These are phyloP conservation scores for Paralagenidium karlingii DNA, from an alignment of 352 stramenopile genomes.

Conservation along the genomic window DNA sequence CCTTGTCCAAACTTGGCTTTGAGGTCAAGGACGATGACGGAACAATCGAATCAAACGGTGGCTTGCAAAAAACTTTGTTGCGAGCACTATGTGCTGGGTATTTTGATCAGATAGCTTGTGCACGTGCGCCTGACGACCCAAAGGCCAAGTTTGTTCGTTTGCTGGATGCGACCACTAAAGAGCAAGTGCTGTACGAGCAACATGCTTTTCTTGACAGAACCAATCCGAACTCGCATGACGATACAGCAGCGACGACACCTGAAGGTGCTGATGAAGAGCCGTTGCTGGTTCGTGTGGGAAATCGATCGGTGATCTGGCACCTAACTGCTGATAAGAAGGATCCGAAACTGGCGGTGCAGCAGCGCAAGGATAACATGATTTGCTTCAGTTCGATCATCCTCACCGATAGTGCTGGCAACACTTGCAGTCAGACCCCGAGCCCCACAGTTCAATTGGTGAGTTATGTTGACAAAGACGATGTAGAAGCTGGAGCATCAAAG, in stretches of 20 bases:
- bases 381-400: constrained; percentile 6
- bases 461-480: constrained; percentile 2
- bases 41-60: not conserved
- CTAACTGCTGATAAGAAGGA: not conserved
- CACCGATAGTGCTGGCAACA: constrained; percentile 2
- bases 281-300: too few species aligned
- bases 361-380: too few species aligned
- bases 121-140: not conserved
- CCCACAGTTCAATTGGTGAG: constrained; percentile 6
- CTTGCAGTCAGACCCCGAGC: too few species aligned
- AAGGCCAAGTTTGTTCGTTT: constrained; percentile 6
- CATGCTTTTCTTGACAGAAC: constrained; percentile 3
- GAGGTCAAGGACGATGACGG: constrained; percentile 4
- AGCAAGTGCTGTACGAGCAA: constrained; percentile 1
- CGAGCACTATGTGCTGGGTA: constrained; percentile 10
- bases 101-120: constrained; percentile 8
- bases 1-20: constrained; percentile 7
- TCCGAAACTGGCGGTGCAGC: constrained; percentile 3
- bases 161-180: constrained; percentile 1
- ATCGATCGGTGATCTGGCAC: too few species aligned
- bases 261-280: too few species aligned
- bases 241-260: too few species aligned
- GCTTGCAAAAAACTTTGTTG: not conserved
- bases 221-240: too few species aligned
- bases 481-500: constrained; percentile 2